phyloP scores from a whole-genome alignment of 148 eudicot species.

The Silene conica region DNA sequence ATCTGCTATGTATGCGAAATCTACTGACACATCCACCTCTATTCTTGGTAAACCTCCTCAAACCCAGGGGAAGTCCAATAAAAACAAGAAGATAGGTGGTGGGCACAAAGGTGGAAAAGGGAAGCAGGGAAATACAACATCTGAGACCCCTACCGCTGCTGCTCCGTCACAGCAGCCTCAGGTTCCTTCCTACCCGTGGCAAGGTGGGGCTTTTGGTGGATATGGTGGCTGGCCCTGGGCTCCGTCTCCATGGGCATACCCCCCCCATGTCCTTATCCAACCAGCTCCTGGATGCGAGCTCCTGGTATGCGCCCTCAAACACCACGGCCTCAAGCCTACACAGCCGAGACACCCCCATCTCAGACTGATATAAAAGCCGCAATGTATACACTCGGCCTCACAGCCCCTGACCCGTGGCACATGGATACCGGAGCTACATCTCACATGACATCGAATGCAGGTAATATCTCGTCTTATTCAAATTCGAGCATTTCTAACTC shows the following conservation, averaged over 20 bases:
- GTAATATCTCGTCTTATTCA: too few species aligned
- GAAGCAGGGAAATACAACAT: too few species aligned
- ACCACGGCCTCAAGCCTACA: background rate
- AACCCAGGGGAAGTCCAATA: background rate
- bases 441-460: too few species aligned
- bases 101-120: too few species aligned
- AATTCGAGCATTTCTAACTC: background rate
- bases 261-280: too few species aligned
- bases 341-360: background rate
- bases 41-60: background rate
- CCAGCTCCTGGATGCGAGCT: background rate
- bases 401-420: too few species aligned
- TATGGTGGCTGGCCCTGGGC: background rate
- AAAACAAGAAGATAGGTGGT: background rate
- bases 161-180: too few species aligned
- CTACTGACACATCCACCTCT: background rate
- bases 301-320: background rate
- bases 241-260: too few species aligned
- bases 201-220: background rate
- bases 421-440: too few species aligned
- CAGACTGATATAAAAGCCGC: background rate
- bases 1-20: background rate
- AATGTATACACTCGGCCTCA: too few species aligned
- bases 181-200: too few species aligned
- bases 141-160: too few species aligned